These are phyloP conservation scores for Xerocomus minutiporus DNA, from an alignment of 1,284 basidiomycete genomes.

Conservation along the genomic window DNA sequence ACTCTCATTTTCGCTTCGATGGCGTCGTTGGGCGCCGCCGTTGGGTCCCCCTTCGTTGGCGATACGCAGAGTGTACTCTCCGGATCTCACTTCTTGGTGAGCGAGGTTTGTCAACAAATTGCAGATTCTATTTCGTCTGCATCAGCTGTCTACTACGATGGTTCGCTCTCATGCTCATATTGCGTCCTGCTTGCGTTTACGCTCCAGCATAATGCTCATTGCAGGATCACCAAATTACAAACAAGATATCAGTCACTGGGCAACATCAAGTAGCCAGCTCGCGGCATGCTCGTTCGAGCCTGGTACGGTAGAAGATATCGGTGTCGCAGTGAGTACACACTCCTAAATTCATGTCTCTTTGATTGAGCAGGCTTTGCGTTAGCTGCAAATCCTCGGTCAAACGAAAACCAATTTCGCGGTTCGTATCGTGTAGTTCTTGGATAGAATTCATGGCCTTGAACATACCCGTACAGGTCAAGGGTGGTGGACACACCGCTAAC, in stretches of 20 bases:
- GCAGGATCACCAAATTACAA: slow-evolving; percentile 27
- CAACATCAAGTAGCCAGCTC: slow-evolving; percentile 39
- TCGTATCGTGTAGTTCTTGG: not conserved
- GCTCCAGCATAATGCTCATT: not conserved
- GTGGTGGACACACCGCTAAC: slow-evolving; percentile 8
- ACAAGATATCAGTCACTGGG: slow-evolving; percentile 44
- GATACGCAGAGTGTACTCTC: not conserved
- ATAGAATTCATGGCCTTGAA: not conserved
- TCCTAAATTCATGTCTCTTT: not conserved
- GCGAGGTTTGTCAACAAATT: not conserved
- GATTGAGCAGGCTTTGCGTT: not conserved
- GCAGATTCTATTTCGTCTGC: not conserved
- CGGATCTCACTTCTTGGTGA: not conserved
- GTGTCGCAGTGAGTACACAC: slow-evolving; percentile 35
- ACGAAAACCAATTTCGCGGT: slow-evolving; percentile 12
- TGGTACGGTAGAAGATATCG: slow-evolving; percentile 44
- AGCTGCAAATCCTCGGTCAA: slow-evolving; percentile 13
- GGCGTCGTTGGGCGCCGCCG: not conserved
- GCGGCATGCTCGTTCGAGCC: slow-evolving; percentile 51
- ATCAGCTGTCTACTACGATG: not conserved
- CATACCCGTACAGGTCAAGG: slow-evolving; percentile 11
- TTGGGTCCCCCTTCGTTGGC: not conserved
- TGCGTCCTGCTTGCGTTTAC: not conserved
- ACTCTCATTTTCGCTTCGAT: not conserved
- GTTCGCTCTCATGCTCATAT: not conserved